Evolutionary conservation across 352 stramenopile genomes (phyloP), one percentile per base, ranked within the genome.

Genomic region (Thalassiosira mediterranea): DNA sequence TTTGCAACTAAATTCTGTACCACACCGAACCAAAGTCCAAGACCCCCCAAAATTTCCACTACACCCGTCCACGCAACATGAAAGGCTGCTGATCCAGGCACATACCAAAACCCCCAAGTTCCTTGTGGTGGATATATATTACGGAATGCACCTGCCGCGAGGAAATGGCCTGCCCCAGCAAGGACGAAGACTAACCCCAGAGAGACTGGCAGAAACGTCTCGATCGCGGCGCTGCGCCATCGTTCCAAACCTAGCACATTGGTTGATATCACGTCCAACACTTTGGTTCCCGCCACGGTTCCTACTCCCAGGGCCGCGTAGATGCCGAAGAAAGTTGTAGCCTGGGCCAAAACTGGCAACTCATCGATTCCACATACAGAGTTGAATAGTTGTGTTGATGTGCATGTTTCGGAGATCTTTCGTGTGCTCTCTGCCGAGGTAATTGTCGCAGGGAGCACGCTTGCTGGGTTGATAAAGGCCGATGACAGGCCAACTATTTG

Each of bases 31-130:
- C 70, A 57, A 0, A 84, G 48, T 2, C 84, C 84, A 46, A 57
- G 61, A 4, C 32, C 64, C 21, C 71, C 65, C 13, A 73, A 40
- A 44, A 89, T 60, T 71, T 90, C 84, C 5, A 74, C 70, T n/a
- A 87, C 28, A 8, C 84, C 84, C 1, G 72, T 74, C 84, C 84
- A 90, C 44, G 65, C 73, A 17, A 56, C 63, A 63, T 90, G 84
- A 72, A 79, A 90, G 28, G 87, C 77, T 37, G 48, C 76, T 3
- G 81, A 81, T 34, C 80, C 61, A n/a, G 83, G 83, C 26, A 90
- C 34, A 0, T 86, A 40, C 81, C 81, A 90, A n/a, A 90, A 48
- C 51, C 84, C 84, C 84, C 84, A 90, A 0, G 78, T 79, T 17
- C 84, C 84, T n/a, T 60, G 62, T 0, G 78, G 78, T 17, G 84